Percentiles rank a stretch among this genome's conserved stretches.
These are phyloP conservation scores for Pholiota molesta DNA, from an alignment of 768 basidiomycete species.

Conservation along the genomic window DNA sequence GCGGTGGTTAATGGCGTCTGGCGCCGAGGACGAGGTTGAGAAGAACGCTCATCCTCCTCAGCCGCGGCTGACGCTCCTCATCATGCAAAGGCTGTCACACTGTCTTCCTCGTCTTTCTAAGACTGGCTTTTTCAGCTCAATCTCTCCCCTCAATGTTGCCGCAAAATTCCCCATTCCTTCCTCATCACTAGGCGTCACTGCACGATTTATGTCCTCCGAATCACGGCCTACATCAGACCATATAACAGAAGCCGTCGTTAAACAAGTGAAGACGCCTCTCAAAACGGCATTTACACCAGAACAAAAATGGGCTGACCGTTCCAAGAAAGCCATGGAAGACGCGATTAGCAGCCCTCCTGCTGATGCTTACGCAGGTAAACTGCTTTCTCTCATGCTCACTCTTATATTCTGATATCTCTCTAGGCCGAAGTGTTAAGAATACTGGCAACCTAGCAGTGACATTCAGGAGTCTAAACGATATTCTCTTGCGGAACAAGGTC, in stretches of 20 bases:
- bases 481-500: conserved; percentile 60
- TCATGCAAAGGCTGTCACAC: conserved; percentile 22
- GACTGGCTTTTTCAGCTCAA: not conserved
- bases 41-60: not conserved
- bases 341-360: conserved; percentile 34
- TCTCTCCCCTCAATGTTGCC: conserved; percentile 5
- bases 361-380: conserved; percentile 60
- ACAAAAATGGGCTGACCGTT: conserved; percentile 42
- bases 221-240: not conserved
- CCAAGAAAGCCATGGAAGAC: conserved; percentile 26
- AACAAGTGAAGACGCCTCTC: not conserved
- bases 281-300: conserved; percentile 28
- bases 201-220: not conserved
- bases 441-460: conserved; percentile 47
- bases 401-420: conserved; percentile 1
- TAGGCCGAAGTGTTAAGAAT: conserved; percentile 68
- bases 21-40: too few species aligned
- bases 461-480: conserved; percentile 50
- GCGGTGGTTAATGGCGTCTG: not conserved
- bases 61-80: not conserved
- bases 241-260: conserved; percentile 8
- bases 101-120: conserved; percentile 5
- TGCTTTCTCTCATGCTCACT: not conserved
- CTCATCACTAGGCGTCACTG: conserved; percentile 1
- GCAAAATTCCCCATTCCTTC: not conserved